These are phyloP conservation scores for Allodekkera sacchari DNA, from an alignment of 805 yeast genomes.

Conservation along the genomic window DNA sequence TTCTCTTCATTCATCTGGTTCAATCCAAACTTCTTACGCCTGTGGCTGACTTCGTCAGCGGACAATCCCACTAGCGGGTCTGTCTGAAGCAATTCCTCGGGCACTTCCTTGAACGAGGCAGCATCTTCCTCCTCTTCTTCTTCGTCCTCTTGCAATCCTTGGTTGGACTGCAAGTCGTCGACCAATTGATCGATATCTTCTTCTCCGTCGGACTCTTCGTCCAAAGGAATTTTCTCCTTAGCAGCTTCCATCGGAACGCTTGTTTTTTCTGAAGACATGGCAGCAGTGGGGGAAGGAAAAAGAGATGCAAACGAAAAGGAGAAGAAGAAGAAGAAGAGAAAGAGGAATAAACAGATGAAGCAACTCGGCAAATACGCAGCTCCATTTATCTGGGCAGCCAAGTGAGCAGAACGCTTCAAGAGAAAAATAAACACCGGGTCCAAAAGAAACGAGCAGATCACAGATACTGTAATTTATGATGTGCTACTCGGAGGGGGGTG, in stretches of 20 bases:
- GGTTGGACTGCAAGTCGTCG: constrained; percentile 70
- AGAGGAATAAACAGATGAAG: neutral
- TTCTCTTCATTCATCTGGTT: constrained; percentile 88
- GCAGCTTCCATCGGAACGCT: constrained; percentile 7
- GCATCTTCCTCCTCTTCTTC: constrained; percentile 39
- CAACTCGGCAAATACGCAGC: neutral
- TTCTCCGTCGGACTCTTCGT: constrained; percentile 38
- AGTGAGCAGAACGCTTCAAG: too few relatives aligned
- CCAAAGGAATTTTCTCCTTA: constrained; percentile 19
- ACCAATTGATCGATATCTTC: constrained; percentile 68
- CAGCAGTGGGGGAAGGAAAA: constrained; percentile 2
- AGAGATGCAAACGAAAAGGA: constrained; percentile 1
- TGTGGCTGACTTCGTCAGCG: constrained; percentile 64
- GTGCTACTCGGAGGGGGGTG: too few relatives aligned
- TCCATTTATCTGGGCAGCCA: too few relatives aligned
- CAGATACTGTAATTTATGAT: too few relatives aligned
- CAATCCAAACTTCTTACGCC: constrained; percentile 85
- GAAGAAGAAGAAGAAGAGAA: neutral
- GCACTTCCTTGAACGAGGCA: constrained; percentile 64
- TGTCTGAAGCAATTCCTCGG: constrained; percentile 79
- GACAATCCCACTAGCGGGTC: constrained; percentile 71
- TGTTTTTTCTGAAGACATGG: constrained; percentile 3
- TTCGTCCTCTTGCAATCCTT: constrained; percentile 42
- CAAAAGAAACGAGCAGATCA: too few relatives aligned
- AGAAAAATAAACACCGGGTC: too few relatives aligned